Conservation (phyloP, 73 alveolate species). For the Tetrahymena malaccensis region DNA sequence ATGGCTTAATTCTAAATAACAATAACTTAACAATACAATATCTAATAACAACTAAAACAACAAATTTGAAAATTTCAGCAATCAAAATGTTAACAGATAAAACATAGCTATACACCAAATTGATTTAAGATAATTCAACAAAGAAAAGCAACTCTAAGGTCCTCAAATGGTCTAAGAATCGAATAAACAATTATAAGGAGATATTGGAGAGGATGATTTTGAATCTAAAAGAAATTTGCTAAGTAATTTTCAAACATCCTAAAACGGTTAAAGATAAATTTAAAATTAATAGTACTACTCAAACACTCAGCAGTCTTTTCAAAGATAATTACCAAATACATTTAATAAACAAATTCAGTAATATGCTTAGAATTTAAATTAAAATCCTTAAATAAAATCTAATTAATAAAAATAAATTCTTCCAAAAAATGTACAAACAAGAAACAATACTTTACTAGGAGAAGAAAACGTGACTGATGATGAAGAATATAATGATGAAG, state of each 20-base stretch:
- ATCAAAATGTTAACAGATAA: not conserved
- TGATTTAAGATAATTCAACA: not conserved
- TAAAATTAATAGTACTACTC: not conserved
- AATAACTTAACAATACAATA: not conserved
- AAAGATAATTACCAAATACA: not conserved
- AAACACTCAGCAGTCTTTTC: not conserved
- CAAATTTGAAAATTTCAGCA: not conserved
- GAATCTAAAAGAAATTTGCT: not conserved
- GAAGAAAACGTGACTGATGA: not conserved
- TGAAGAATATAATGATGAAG: not conserved
- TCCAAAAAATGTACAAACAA: not conserved
- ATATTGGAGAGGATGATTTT: not conserved
- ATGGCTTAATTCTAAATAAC: not conserved
- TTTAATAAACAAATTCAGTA: not conserved
- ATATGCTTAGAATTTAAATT: not conserved
- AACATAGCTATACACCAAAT: not conserved
- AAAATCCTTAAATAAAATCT: not conserved
- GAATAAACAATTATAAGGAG: not conserved
- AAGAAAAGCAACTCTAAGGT: not conserved
- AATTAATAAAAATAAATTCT: not conserved
- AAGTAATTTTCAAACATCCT: not conserved
- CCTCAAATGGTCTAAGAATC: not conserved
- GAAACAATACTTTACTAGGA: not conserved
- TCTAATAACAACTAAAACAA: no score
- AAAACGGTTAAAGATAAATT: not conserved